Evolutionary conservation across 495 filamentous ascomycete species (phyloP), one percentile per base, ranked within the genome.

Genomic region (Aspergillus sclerotiicarbonarius): DNA sequence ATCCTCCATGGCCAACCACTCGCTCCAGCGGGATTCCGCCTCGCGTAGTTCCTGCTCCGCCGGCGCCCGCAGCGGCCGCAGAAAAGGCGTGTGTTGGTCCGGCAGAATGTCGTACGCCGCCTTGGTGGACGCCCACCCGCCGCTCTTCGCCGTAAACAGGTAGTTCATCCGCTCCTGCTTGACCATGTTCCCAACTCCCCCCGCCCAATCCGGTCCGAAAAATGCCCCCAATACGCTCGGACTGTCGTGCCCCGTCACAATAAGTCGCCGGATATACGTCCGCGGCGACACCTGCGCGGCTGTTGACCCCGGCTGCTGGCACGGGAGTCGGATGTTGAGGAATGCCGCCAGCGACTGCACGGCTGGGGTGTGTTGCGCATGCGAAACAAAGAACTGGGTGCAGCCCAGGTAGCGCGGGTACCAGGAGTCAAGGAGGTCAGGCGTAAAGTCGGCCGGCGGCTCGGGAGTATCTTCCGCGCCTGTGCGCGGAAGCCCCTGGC

Each of bases 1-100:
- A 70, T 96, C 91, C 71, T 96, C 90, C 90, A 96, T 96, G 5
- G 90, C 90, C 37, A 96, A 71, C 90, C 90, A 96, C 68, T 89
- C 84, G 66, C 87, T 90, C 90, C 90, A 96, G 51, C 77, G 83
- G 50, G 79, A 81, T 73, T 98, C 91, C 0, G 92, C 94, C 30
- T 69, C 75, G 37, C 87, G 83, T 58, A 98, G 89, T 76, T 98
- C 94, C 44, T 82, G 82, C 70, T 92, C 85, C 32, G 81, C 79
- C 8, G 88, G 84, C 37, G 84, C 80, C 56, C 85, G 84, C 33
- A 97, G 74, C 35, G 92, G 90, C 54, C 83, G 83, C 51, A 98
- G 75, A 68, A 92, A 98, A 0, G 92, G 94, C 5, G 92, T 79
- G 47, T 83, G 87, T 76, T 98, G 90, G 43, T 90, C 83, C 9